Evolutionary conservation across 2,329 filamentous ascomycete genomes (phyloP), one percentile per base, ranked within the genome.

Genomic region (Colletotrichum falcatum): DNA sequence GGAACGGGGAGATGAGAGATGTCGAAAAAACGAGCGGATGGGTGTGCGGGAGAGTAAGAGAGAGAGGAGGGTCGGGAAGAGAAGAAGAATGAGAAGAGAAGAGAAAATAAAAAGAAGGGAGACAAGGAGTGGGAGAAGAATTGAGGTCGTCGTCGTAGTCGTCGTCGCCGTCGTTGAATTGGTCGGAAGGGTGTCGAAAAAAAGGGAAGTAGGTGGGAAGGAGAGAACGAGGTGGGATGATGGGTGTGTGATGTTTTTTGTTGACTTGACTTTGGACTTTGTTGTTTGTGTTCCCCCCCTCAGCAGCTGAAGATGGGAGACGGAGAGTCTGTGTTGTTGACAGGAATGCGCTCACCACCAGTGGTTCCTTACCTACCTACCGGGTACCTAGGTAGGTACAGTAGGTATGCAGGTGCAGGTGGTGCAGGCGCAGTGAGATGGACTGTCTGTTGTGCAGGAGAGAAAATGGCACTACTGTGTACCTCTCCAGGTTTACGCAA

Each of bases 241-340:
- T 49, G 58, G 56, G 26, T 46, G 54, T 44, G 67, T 53, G 56
- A 66, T 70, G 63, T 66, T 70, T 70, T 70, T 65, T 70, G 62
- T 70, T 70, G 66, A 69, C 66, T 65, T 70, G 66, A 60, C 62
- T n/a, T 66, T 59, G 61, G 66, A 55, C 63, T 61, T 61, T 70
- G 63, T 70, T 70, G 64, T 67, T 66, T 58, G 56, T 67, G 56
- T 62, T 53, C n/a, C 28, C 67, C 62, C 18, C 56, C 63, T 65
- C 63, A 30, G 30, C 59, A 51, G 59, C 59, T 49, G 46, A 61
- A n/a, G 51, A 51, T 44, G 61, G 44, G 56, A 55, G 56, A 55
- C 62, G 48, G n/a, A n/a, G n/a, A n/a, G n/a, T n/a, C n/a, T 70
- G 66, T 61, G 66, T 70, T 62, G 67, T 70, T 70, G 58, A 71